Evolutionary conservation across 192 early-diverging fungal species (phyloP).

Genomic region (Chytriomyces sp.): DNA sequence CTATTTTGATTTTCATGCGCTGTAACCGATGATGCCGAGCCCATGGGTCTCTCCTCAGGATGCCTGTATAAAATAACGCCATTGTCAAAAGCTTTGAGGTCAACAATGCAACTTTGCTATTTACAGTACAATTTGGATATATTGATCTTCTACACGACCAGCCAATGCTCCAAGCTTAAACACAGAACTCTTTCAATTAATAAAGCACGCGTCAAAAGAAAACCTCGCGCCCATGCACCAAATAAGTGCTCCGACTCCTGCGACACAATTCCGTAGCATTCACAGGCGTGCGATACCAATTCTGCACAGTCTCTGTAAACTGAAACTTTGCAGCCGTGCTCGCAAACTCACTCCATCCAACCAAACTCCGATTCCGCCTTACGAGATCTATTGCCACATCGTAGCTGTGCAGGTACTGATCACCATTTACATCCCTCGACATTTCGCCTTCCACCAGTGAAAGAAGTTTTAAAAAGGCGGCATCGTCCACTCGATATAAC

Average conservation of each 20-base stretch:
- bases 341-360: constrained; percentile 37
- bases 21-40: neutral
- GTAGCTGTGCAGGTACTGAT: constrained; percentile 32
- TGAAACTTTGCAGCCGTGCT: constrained; percentile 32
- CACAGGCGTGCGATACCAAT: constrained; percentile 45
- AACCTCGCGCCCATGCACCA: constrained; percentile 46
- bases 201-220: neutral
- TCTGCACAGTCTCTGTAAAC: constrained; percentile 42
- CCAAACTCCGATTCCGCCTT: constrained; percentile 33
- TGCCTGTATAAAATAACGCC: too few species aligned
- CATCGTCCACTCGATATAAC: constrained; percentile 38
- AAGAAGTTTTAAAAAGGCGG: constrained; percentile 29
- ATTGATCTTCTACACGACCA: too few species aligned
- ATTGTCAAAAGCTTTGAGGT: too few species aligned
- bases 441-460: constrained; percentile 21
- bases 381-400: constrained; percentile 41
- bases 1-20: neutral
- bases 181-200: too few species aligned
- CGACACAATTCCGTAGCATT: constrained; percentile 41
- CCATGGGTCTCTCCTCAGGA: neutral
- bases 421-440: neutral
- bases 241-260: constrained; percentile 31
- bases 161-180: too few species aligned
- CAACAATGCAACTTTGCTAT: too few species aligned
- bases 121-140: too few species aligned